Percentiles rank a stretch among this genome's conserved stretches.
Conservation (phyloP, 1,284 basidiomycete genomes). For the Porodaedalea pini region DNA sequence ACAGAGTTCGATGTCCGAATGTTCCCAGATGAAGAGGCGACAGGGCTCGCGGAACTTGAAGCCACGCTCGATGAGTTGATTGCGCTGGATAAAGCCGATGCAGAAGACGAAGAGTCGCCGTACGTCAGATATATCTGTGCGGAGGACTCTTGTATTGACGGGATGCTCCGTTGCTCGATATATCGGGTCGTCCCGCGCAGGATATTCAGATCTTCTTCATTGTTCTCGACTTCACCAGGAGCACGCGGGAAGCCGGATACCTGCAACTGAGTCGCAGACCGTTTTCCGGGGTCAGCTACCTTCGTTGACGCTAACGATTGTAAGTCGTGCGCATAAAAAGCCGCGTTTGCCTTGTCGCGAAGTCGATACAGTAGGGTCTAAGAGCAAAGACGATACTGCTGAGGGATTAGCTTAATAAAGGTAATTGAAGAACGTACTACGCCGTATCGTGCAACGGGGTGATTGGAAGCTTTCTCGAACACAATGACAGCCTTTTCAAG, state of each 20-base stretch:
- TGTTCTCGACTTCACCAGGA: neutral
- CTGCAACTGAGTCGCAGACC: neutral
- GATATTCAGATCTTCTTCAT: conserved; percentile 8
- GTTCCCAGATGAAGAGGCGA: neutral
- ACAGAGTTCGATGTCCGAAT: neutral
- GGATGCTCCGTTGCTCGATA: conserved; percentile 5
- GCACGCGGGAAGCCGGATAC: neutral
- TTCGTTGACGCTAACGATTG: neutral
- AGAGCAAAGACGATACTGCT: neutral
- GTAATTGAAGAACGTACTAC: conserved; percentile 22
- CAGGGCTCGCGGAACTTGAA: neutral
- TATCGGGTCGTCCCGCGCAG: conserved; percentile 12
- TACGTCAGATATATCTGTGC: neutral
- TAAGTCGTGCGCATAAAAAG: neutral
- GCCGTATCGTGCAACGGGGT: conserved; percentile 24
- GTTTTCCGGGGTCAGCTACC: neutral
- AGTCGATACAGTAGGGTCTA: neutral
- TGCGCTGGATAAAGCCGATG: neutral
- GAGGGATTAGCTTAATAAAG: neutral
- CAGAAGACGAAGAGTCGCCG: neutral
- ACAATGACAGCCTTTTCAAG: conserved; percentile 22
- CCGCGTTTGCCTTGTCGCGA: neutral
- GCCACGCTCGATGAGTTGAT: neutral
- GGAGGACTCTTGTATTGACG: too few species aligned
- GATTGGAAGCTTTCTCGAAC: conserved; percentile 20